Evolutionary conservation across 108 stramenopile species (phyloP).

Genomic region (Nitzschia inconspicua): DNA sequence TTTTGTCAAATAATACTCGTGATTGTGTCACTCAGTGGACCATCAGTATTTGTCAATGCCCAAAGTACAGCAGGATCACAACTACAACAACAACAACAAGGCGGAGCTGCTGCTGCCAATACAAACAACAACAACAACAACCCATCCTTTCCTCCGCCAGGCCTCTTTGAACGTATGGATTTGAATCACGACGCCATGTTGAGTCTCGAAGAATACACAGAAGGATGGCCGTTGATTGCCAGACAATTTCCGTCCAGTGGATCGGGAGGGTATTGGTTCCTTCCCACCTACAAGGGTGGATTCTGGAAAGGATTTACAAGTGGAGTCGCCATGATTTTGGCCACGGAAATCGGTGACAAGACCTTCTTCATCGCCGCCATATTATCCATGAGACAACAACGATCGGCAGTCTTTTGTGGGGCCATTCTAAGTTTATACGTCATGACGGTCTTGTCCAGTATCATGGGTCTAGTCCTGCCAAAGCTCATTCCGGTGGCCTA

Average conservation of each 20-base stretch:
- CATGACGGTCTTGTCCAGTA: conserved; percentile 91
- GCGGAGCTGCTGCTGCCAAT: neutral
- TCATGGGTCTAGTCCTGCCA: conserved; percentile 95
- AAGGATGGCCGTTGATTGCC: conserved; percentile 30
- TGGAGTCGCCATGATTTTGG: conserved; percentile 89
- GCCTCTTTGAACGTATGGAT: conserved; percentile 26
- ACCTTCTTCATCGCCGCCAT: conserved; percentile 99
- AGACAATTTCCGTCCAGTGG: neutral
- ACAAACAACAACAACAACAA: neutral
- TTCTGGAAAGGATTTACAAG: conserved; percentile 73
- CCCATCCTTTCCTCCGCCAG: conserved; percentile 6
- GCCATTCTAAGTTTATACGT: conserved; percentile 87
- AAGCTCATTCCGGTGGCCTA: conserved; percentile 80
- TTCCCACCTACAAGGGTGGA: conserved; percentile 24
- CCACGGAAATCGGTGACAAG: conserved; percentile 99
- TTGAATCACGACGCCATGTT: conserved; percentile 13
- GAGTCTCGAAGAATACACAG: conserved; percentile 17
- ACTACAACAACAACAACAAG: neutral
- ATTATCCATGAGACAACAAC: conserved; percentile 89
- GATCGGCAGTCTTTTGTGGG: conserved; percentile 90
- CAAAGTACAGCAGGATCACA: too few species aligned
- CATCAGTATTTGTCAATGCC: too few species aligned
- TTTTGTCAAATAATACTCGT: too few species aligned
- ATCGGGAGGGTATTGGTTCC: conserved; percentile 5
- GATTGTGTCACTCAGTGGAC: too few species aligned